Percentiles rank a stretch among this genome's conserved stretches.
Conservation (phyloP, 1,284 basidiomycete genomes). For the Dichomitus squalens region DNA sequence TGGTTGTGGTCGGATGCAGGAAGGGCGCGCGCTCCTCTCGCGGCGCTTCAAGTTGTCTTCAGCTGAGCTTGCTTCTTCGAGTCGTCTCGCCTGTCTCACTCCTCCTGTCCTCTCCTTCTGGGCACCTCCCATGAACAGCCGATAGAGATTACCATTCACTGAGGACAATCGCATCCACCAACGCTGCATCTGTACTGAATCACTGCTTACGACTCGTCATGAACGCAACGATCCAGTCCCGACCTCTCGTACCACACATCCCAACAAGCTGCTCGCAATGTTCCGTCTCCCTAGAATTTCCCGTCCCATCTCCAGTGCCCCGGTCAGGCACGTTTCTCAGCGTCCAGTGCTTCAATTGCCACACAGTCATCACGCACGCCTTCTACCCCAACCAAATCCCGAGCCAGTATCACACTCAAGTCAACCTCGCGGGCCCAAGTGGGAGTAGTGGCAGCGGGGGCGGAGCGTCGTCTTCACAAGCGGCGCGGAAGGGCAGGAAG, state of each 20-base stretch:
- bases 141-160: too few species aligned
- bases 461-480: slow-evolving; percentile 29
- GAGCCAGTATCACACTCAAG: slow-evolving; percentile 12
- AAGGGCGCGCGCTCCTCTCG: too few species aligned
- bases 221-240: slow-evolving; percentile 49
- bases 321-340: slow-evolving; percentile 65
- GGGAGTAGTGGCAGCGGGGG: slow-evolving; percentile 31
- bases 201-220: slow-evolving; percentile 4
- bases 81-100: too few species aligned
- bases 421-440: slow-evolving; percentile 7
- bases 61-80: too few species aligned
- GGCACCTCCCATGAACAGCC: too few species aligned
- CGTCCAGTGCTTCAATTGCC: slow-evolving; percentile 73
- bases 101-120: too few species aligned
- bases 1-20: too few species aligned
- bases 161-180: slow-evolving; percentile 3
- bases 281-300: slow-evolving; percentile 69
- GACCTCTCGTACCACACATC: slow-evolving; percentile 65
- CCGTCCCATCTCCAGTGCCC: slow-evolving; percentile 66
- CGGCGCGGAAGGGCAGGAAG: slow-evolving; percentile 55
- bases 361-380: slow-evolving; percentile 56
- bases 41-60: too few species aligned
- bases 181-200: not conserved
- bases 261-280: slow-evolving; percentile 67
- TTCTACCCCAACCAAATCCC: slow-evolving; percentile 67